These are phyloP conservation scores for Orbilia ellipsospora DNA, from an alignment of 2,329 filamentous ascomycete genomes.

Conservation along the genomic window DNA sequence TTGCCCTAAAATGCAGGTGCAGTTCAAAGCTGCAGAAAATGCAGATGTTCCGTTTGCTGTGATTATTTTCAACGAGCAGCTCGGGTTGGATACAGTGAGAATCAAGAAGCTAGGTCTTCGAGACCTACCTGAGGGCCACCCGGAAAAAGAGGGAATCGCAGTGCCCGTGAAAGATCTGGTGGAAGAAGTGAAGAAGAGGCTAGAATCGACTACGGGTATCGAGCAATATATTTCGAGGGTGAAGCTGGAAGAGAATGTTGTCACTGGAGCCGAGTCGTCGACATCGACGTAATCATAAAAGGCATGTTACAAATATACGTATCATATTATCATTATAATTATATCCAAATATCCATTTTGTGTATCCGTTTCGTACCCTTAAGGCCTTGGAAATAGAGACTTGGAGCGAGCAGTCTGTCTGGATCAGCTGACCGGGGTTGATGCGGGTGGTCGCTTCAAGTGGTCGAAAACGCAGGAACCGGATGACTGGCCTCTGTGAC, in stretches of 20 bases:
- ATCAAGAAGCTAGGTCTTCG: slow-evolving; percentile 85
- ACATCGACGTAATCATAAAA: not conserved
- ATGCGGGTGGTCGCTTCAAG: slow-evolving; percentile 18
- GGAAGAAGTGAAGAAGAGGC: slow-evolving; percentile 70
- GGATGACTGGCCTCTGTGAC: slow-evolving; percentile 27
- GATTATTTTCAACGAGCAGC: slow-evolving; percentile 90
- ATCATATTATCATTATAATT: no score
- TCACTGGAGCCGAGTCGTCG: slow-evolving; percentile 22
- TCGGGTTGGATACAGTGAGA: slow-evolving; percentile 83
- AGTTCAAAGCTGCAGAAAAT: slow-evolving; percentile 89
- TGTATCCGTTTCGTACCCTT: no score
- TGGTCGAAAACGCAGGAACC: slow-evolving; percentile 50
- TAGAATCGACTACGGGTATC: slow-evolving; percentile 59
- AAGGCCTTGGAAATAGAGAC: no score
- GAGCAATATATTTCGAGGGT: slow-evolving; percentile 52
- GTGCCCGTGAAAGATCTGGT: slow-evolving; percentile 74
- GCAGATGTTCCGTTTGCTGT: slow-evolving; percentile 84
- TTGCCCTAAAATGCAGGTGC: slow-evolving; percentile 86
- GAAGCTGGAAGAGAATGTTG: slow-evolving; percentile 23
- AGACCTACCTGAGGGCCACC: slow-evolving; percentile 72
- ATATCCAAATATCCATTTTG: no score
- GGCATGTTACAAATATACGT: not conserved
- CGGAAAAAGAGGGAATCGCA: slow-evolving; percentile 87
- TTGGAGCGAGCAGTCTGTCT: not conserved
- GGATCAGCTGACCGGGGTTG: slow-evolving; percentile 18